phyloP scores from a whole-genome alignment of 2,329 filamentous ascomycete species.

The Aspergillus sp. region DNA sequence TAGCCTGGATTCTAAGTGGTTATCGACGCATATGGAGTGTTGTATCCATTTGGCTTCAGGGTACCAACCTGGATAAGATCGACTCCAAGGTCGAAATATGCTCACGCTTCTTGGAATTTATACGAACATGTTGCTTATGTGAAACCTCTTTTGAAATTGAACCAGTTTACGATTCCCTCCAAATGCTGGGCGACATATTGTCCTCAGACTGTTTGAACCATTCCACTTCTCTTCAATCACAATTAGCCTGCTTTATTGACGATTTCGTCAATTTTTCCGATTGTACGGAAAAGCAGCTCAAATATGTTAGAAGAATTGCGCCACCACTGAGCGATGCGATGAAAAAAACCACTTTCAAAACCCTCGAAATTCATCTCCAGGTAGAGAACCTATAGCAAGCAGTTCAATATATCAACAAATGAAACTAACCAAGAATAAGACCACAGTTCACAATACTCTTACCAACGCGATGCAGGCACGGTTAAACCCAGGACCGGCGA shows the following conservation, averaged over 20 bases:
- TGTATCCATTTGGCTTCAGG: conserved; percentile 29
- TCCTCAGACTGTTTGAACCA: conserved; percentile 21
- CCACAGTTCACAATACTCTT: conserved; percentile 23
- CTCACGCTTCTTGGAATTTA: conserved; percentile 28
- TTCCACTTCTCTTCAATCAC: conserved; percentile 29
- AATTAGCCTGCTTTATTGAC: conserved; percentile 30
- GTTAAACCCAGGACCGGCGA: background rate
- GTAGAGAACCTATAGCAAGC: conserved; percentile 21
- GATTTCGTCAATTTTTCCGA: conserved; percentile 22
- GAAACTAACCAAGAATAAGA: conserved; percentile 24
- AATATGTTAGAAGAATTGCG: conserved; percentile 25
- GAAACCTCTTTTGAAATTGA: conserved; percentile 27
- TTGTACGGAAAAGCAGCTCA: conserved; percentile 18
- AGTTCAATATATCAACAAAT: background rate
- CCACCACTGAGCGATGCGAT: conserved; percentile 19
- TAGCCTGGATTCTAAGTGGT: conserved; percentile 34
- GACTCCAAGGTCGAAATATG: conserved; percentile 22
- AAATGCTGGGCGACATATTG: conserved; percentile 33
- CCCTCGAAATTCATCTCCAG: conserved; percentile 32
- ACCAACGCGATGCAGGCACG: background rate
- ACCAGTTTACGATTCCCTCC: conserved; percentile 29
- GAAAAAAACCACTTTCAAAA: conserved; percentile 18
- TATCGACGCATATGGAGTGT: conserved; percentile 35
- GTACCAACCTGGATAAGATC: conserved; percentile 12
- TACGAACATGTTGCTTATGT: conserved; percentile 23